A percentile compares a stretch with the other conserved stretches of the same genome.
phyloP scores from a whole-genome alignment of 306 rosid genomes.

The Casuarina glauca region DNA sequence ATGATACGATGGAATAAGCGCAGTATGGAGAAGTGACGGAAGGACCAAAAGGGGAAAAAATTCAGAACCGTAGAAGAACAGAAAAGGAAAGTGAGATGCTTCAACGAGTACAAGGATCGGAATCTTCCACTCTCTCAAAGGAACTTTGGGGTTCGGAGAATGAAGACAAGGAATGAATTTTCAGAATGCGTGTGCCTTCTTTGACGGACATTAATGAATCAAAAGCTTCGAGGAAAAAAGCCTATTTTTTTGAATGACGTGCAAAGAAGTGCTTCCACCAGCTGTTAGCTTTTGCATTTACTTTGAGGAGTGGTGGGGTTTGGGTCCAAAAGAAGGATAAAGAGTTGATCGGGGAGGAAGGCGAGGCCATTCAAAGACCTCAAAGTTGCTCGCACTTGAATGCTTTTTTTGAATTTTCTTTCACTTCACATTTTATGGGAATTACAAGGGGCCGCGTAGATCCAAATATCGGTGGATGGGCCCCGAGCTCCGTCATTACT shows the following conservation, averaged over 20 bases:
- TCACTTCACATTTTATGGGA: background rate
- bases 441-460: background rate
- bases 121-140: constrained; percentile 27
- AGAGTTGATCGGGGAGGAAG: constrained; percentile 13
- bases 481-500: no score
- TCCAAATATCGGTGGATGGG: background rate
- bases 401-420: background rate
- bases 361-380: constrained; percentile 5
- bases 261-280: background rate
- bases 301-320: background rate
- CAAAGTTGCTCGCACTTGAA: background rate
- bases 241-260: constrained; percentile 49
- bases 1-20: background rate
- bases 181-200: constrained; percentile 16
- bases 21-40: background rate
- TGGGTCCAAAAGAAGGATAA: constrained; percentile 1
- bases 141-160: constrained; percentile 13
- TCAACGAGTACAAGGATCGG: constrained; percentile 12
- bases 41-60: constrained; percentile 9
- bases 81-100: constrained; percentile 12
- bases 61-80: background rate
- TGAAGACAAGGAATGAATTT: constrained; percentile 45
- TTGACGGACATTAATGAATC: background rate
- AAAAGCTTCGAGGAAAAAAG: constrained; percentile 30
- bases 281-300: background rate